Base-by-base conservation (phyloP, 352 stramenopile genomes). In the Peronospora farinosa region DNA sequence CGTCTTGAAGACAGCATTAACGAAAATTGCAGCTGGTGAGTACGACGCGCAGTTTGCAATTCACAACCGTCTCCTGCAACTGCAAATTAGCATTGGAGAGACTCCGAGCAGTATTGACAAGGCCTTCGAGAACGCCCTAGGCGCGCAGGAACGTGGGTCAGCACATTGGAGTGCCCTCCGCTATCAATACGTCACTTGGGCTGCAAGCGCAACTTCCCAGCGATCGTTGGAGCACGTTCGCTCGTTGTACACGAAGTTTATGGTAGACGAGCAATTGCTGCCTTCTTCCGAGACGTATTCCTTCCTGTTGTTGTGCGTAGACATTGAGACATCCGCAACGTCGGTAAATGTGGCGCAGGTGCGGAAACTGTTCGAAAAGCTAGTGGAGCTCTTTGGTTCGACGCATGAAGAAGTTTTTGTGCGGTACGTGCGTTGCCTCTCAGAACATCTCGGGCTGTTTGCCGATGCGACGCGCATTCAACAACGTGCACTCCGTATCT, bases 331-430 rank as follows among this genome's bases (percentile, higher is more conserved):
- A n/a, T 68, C 80, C 11, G 46, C 61, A 0, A 42, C 51, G 5
- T 57, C 63, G 23, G 58, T 80, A 15, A 50, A 64, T 11, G 55
- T 78, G 10, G 33, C 63, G 10, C 65, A 72, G 12, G 73, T 89
- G 51, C 78, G 75, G 35, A 54, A 61, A 46, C 56, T 94, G 38
- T 92, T 88, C 51, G 83, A 94, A 60, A 88, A 88, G 65, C 52
- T 92, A 40, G 64, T 94, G 25, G 83, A 92, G 41, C 57, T 94
- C 2, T 94, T 86, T 30, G 77, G 83, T 37, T 46, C 47, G 32
- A 39, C 50, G 19, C 52, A 69, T 3, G 76, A 91, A 47, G 77
- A 84, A 30, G 70, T 83, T 3, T 94, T 78, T 77, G 48, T 88
- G 57, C 63, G 60, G 44, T 94, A 94, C 64, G 67, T 92, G 32